Base-by-base conservation (phyloP, 129 eudicot genomes). In the Deinandra increscens region DNA sequence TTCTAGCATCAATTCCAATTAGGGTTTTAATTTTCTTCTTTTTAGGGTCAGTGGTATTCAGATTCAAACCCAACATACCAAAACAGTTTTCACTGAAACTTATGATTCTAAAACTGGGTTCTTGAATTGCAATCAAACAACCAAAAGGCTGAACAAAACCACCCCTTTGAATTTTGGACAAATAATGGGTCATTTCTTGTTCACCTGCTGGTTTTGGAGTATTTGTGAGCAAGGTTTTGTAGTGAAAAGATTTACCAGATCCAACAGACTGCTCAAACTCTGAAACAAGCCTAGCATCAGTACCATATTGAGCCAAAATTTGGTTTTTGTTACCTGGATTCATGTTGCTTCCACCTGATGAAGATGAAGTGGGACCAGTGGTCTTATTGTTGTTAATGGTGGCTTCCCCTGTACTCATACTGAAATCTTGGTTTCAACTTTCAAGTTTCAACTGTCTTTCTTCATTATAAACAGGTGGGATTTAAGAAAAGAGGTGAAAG, bases 71-170 rank as follows among this genome's bases (percentile, higher is more conserved):
- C 78, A 88, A 54, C 83, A 88, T 65, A 46, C 75, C 77, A 71
- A 41, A 76, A 73, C 87, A 84, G 72, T 88, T 88, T 43, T 88
- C 91, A 65, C 89, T 85, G 45, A 63, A 83, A 34, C 85, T 83
- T 22, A 88, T 74, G 48, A 88, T 78, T 5, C 58, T 78, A 66
- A 81, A 88, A 61, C 66, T 81, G 56, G 85, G 75, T 45, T 83
- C 91, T 67, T 85, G 81, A 71, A 88, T 39, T 23, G 89, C 85
- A 83, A 85, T 60, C 89, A 88, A 66, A 81, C 96, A 83, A 58
- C 96, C 96, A 83, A 85, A 79, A 36, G 96, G 83, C 65, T 88
- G 91, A 29, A 85, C 72, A 9, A 81, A 74, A 1, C 91, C 87
- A 69, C 91, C 96, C 78, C 96, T 85, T 64, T 88, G 96, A 12